These are phyloP conservation scores for Kalaharituber pfeilii DNA, from an alignment of 2,329 filamentous ascomycete genomes.

Conservation along the genomic window DNA sequence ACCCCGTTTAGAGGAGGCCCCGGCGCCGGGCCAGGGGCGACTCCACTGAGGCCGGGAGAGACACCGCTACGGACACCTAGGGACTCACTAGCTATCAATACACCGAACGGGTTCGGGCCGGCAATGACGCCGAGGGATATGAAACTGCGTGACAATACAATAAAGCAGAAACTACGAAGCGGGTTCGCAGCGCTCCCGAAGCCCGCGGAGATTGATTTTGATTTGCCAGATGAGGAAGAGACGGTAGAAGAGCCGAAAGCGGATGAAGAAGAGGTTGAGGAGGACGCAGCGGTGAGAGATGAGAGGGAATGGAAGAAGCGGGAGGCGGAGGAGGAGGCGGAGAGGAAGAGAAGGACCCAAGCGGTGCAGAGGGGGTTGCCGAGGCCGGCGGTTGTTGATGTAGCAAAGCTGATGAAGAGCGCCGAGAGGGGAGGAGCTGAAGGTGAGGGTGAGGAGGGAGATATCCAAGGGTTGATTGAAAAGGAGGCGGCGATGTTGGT, in stretches of 20 bases:
- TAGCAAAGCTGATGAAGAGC: slow-evolving; percentile 45
- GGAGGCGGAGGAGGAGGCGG: slow-evolving; percentile 50
- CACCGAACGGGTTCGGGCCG: slow-evolving; percentile 46
- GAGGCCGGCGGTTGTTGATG: slow-evolving; percentile 54
- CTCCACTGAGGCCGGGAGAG: slow-evolving; percentile 45
- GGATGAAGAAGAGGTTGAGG: slow-evolving; percentile 24
- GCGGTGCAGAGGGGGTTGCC: slow-evolving; percentile 78
- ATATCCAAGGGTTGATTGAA: slow-evolving; percentile 39
- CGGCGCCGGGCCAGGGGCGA: slow-evolving; percentile 42
- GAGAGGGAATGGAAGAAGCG: slow-evolving; percentile 43
- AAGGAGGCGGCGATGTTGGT: slow-evolving; percentile 64
- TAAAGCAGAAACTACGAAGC: slow-evolving; percentile 50
- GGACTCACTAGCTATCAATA: slow-evolving; percentile 72
- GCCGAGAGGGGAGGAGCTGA: too few species aligned
- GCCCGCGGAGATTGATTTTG: slow-evolving; percentile 74
- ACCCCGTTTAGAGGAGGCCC: slow-evolving; percentile 57
- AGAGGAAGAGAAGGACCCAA: slow-evolving; percentile 70
- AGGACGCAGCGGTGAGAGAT: slow-evolving; percentile 59
- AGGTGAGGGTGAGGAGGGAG: slow-evolving; percentile 25
- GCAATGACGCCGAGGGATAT: slow-evolving; percentile 63
- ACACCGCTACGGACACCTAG: slow-evolving; percentile 78
- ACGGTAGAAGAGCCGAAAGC: slow-evolving; percentile 12
- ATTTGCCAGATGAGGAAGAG: slow-evolving; percentile 40
- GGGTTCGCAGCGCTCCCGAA: slow-evolving; percentile 72
- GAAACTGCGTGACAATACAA: slow-evolving; percentile 49